Percentiles rank a stretch among this genome's conserved stretches.
These are phyloP conservation scores for Pisolithus albus DNA, from an alignment of 768 basidiomycete genomes.

Conservation along the genomic window DNA sequence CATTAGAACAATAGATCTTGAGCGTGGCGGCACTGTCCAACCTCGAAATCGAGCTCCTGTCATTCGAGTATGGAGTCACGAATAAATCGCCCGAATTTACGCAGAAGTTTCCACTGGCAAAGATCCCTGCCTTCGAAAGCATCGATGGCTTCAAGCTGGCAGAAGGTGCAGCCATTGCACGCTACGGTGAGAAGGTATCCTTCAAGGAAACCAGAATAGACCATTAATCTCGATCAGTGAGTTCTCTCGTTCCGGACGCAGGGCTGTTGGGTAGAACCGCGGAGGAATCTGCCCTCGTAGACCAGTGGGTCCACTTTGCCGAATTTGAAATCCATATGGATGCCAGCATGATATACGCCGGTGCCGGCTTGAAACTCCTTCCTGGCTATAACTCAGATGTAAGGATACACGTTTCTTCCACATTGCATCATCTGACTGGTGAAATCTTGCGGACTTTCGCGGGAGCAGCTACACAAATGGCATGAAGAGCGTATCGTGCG, in stretches of 20 bases:
- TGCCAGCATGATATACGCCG: background rate
- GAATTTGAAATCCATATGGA: conserved; percentile 10
- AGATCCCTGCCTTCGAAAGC: conserved; percentile 15
- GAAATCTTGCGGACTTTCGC: background rate
- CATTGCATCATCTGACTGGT: background rate
- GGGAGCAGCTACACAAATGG: background rate
- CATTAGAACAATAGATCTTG: conserved; percentile 8
- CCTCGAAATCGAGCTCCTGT: conserved; percentile 6
- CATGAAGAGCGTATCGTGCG: background rate
- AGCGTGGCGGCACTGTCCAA: conserved; percentile 15
- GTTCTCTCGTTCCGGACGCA: conserved; percentile 5
- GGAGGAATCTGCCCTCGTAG: conserved; percentile 8
- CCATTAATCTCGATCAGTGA: background rate
- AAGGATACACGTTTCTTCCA: background rate
- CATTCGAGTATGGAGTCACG: conserved; percentile 1
- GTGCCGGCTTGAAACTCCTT: background rate
- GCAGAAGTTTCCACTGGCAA: conserved; percentile 13
- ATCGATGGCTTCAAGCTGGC: conserved; percentile 12
- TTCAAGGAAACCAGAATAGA: too few relatives aligned
- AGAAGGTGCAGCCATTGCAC: conserved; percentile 14
- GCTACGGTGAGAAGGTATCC: conserved; percentile 4
- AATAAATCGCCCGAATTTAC: conserved; percentile 10
- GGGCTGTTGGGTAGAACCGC: conserved; percentile 8
- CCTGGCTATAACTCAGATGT: background rate
- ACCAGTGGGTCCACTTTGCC: conserved; percentile 18